A percentile compares a stretch with the other conserved stretches of the same genome.
Conservation (phyloP, 164 flowering plant species). For the Annona cherimola region DNA sequence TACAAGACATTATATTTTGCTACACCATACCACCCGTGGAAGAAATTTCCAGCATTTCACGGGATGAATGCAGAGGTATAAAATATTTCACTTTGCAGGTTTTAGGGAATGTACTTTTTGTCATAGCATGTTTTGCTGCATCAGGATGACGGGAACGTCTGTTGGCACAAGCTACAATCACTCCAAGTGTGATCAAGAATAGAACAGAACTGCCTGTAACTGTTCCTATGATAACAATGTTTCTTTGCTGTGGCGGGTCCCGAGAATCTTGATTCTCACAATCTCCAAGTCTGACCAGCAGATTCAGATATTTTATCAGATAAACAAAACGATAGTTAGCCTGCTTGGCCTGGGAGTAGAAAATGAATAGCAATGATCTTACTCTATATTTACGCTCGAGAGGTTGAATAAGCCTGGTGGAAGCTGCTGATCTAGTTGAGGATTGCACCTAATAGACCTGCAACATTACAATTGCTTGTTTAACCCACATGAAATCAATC, state of each 20-base stretch:
- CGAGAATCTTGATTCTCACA: constrained; percentile 27
- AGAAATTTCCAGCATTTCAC: neutral
- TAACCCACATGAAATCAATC: neutral
- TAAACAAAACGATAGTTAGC: neutral
- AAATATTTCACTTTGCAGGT: neutral
- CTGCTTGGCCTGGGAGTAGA: neutral
- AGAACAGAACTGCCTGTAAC: constrained; percentile 42
- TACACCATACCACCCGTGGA: neutral
- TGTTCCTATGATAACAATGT: constrained; percentile 30
- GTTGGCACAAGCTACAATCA: constrained; percentile 26
- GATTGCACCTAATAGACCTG: constrained; percentile 65
- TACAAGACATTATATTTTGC: neutral
- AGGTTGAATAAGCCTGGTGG: constrained; percentile 26
- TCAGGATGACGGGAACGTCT: constrained; percentile 16
- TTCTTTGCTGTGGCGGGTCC: constrained; percentile 1
- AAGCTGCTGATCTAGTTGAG: constrained; percentile 23
- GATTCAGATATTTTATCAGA: neutral
- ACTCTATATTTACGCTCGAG: constrained; percentile 51
- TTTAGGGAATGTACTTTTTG: constrained; percentile 40
- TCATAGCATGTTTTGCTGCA: constrained; percentile 15
- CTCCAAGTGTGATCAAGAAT: constrained; percentile 31
- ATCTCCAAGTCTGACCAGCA: constrained; percentile 40
- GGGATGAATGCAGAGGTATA: neutral
- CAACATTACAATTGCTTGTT: neutral
- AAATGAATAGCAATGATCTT: constrained; percentile 15